Evolutionary conservation across 106 monocot genomes (phyloP).

Genomic region (Phalaenopsis equestris): DNA sequence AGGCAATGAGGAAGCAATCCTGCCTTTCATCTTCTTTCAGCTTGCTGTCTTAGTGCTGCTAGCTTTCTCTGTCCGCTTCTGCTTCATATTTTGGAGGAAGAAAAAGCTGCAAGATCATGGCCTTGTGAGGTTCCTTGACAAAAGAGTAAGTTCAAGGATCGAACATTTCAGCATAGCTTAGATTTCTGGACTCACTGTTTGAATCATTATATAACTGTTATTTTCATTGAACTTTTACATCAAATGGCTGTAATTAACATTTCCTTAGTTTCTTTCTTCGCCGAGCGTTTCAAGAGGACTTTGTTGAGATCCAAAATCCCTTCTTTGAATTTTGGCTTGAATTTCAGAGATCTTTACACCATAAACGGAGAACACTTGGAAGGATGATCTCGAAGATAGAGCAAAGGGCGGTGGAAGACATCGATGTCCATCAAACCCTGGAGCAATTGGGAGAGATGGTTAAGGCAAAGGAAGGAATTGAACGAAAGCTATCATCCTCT

Average conservation of each 20-base stretch:
- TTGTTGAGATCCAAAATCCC: background rate
- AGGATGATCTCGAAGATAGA: slow-evolving; percentile 60
- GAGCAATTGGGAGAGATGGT: slow-evolving; percentile 55
- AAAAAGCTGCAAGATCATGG: slow-evolving; percentile 64
- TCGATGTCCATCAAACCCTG: slow-evolving; percentile 26
- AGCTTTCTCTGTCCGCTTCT: slow-evolving; percentile 42
- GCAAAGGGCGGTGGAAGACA: slow-evolving; percentile 31
- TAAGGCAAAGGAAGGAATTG: slow-evolving; percentile 50
- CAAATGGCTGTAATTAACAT: background rate
- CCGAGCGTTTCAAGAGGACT: background rate
- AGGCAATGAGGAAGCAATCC: slow-evolving; percentile 41
- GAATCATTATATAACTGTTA: background rate
- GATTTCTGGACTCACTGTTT: too few species aligned
- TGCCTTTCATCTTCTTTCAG: slow-evolving; percentile 55
- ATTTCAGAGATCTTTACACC: slow-evolving; percentile 56
- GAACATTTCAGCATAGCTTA: background rate
- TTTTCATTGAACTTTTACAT: background rate
- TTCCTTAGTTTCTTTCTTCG: background rate
- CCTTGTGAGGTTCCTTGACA: slow-evolving; percentile 63
- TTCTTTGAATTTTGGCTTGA: background rate
- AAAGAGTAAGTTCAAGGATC: slow-evolving; percentile 39
- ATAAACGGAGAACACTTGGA: slow-evolving; percentile 36
- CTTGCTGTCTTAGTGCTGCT: slow-evolving; percentile 37
- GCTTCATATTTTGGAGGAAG: slow-evolving; percentile 84
- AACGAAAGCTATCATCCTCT: slow-evolving; percentile 51